phyloP scores from a whole-genome alignment of 345 rosid genomes.

The Sonneratia alba region DNA sequence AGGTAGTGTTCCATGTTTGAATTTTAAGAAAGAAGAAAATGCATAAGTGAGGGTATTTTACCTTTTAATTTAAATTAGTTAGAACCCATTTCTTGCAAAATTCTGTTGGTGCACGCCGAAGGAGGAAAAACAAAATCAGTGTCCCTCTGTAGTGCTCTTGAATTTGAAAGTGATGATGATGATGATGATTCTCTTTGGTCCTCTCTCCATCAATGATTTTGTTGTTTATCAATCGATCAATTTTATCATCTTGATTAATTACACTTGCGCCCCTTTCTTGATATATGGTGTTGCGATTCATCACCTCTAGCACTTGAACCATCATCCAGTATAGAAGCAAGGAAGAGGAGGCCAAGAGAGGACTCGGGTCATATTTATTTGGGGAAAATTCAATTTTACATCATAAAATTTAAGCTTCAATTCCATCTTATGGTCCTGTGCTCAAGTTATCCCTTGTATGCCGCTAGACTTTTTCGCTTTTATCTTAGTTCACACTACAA shows the following conservation, averaged over 20 bases:
- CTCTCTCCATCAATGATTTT: not conserved
- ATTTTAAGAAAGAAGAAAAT: too few species aligned
- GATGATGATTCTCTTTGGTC: not conserved
- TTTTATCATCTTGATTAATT: not conserved
- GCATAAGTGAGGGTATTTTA: too few species aligned
- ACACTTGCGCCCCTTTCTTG: not conserved
- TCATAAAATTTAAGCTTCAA: not conserved
- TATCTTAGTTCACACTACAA: too few species aligned
- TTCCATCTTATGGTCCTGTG: too few species aligned
- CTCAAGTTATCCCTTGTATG: not conserved
- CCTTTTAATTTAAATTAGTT: too few species aligned
- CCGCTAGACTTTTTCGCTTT: too few species aligned
- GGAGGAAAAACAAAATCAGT: not conserved
- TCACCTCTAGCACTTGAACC: not conserved
- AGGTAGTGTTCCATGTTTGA: too few species aligned
- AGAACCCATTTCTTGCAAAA: too few species aligned
- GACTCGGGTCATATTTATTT: not conserved
- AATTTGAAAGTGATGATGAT: constrained; percentile 3
- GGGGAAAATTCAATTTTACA: not conserved
- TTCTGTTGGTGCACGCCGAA: too few species aligned
- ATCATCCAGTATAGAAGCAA: not conserved
- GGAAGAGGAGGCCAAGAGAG: not conserved
- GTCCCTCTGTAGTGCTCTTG: too few species aligned
- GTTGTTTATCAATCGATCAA: not conserved
- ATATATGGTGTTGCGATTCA: not conserved